A percentile compares a stretch with the other conserved stretches of the same genome.
phyloP scores from a whole-genome alignment of 2,329 filamentous ascomycete species.

The Penicillium sp. region DNA sequence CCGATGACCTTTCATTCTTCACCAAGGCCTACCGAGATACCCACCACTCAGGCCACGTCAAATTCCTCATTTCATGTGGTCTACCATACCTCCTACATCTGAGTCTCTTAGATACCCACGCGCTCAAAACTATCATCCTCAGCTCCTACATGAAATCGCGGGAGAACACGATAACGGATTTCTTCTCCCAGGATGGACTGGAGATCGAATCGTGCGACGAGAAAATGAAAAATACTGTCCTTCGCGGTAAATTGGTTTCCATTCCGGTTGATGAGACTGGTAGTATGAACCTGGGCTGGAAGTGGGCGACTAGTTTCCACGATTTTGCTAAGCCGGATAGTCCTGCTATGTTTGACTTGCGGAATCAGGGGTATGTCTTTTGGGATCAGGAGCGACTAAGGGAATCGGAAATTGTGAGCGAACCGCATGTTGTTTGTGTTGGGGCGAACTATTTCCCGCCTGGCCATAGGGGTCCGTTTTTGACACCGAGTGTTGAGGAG shows the following conservation, averaged over 20 bases:
- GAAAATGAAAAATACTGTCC: not conserved
- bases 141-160: not conserved
- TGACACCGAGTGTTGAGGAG: not conserved
- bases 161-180: not conserved
- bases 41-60: not conserved
- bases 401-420: not conserved
- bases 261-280: not conserved
- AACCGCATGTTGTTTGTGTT: not conserved
- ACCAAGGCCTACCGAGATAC: not conserved
- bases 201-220: not conserved
- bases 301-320: slow-evolving; percentile 1
- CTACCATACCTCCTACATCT: not conserved
- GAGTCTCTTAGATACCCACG: not conserved
- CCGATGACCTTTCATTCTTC: not conserved
- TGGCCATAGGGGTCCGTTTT: not conserved
- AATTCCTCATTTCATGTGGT: not conserved
- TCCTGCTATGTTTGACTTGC: not conserved
- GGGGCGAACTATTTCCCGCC: not conserved
- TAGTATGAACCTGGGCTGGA: not conserved
- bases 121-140: not conserved
- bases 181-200: not conserved
- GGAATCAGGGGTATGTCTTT: slow-evolving; percentile 3
- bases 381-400: not conserved
- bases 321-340: not conserved
- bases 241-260: not conserved